phyloP scores from a whole-genome alignment of 2,329 filamentous ascomycete genomes.

The Phialophora tarda region DNA sequence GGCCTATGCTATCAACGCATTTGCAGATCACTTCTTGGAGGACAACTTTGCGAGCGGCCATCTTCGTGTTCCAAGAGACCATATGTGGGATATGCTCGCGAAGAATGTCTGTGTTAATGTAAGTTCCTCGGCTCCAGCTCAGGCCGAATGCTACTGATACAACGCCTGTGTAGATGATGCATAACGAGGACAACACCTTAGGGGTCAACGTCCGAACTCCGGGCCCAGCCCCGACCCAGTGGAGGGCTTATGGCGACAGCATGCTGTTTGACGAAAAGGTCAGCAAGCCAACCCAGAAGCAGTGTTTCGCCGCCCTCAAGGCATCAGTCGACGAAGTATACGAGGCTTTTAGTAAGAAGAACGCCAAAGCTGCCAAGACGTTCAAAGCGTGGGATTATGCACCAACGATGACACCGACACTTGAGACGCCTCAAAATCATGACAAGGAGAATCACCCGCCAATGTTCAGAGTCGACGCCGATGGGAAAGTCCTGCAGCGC shows the following conservation, averaged over 20 bases:
- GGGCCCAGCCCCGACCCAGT: not conserved
- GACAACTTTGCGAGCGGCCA: slow-evolving; percentile 7
- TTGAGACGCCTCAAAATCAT: not conserved
- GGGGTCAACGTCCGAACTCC: not conserved
- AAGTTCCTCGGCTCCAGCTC: not conserved
- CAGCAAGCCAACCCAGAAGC: slow-evolving; percentile 1
- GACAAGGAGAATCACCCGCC: slow-evolving; percentile 7
- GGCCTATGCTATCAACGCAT: slow-evolving; percentile 1
- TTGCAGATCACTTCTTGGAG: slow-evolving; percentile 7
- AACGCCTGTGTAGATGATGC: not conserved
- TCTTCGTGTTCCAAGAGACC: not conserved
- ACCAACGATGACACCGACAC: not conserved
- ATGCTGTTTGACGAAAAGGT: slow-evolving; percentile 6
- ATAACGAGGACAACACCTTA: slow-evolving; percentile 4
- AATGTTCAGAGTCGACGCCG: slow-evolving; percentile 1
- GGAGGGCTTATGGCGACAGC: slow-evolving; percentile 4
- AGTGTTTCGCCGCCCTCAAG: not conserved
- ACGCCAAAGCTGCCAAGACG: not conserved
- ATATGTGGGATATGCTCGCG: not conserved
- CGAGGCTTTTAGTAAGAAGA: not conserved
- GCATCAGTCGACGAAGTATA: slow-evolving; percentile 5
- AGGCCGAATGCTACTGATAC: not conserved
- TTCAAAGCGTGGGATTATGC: slow-evolving; percentile 2
- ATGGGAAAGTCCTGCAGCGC: not conserved
- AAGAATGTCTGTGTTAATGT: slow-evolving; percentile 4